A percentile compares a stretch with the other conserved stretches of the same genome.
Conservation (phyloP, 1,284 basidiomycete species). For the Boletus semigastroideus region DNA sequence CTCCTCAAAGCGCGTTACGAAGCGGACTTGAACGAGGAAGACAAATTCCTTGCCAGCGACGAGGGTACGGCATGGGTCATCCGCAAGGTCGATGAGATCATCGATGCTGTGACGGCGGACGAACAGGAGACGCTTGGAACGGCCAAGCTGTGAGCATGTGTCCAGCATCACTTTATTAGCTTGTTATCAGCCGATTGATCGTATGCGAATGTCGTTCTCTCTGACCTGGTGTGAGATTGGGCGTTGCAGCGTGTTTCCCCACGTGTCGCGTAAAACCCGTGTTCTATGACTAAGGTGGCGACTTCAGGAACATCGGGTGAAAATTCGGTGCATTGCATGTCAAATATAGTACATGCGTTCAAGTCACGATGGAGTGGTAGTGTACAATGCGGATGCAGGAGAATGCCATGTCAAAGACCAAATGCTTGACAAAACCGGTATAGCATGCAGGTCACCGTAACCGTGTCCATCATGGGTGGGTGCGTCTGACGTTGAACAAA, state of each 20-base stretch:
- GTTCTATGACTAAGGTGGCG: conserved; percentile 26
- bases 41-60: conserved; percentile 85
- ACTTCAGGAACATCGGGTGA: conserved; percentile 21
- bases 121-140: conserved; percentile 40
- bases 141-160: conserved; percentile 58
- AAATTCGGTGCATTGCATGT: conserved; percentile 29
- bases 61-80: conserved; percentile 94
- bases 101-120: conserved; percentile 64
- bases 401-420: conserved; percentile 50
- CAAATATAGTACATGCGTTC: conserved; percentile 35
- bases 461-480: conserved; percentile 83
- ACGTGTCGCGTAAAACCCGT: conserved; percentile 35
- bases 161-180: conserved; percentile 20
- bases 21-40: conserved; percentile 65
- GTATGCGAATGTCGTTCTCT: conserved; percentile 20
- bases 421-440: conserved; percentile 73
- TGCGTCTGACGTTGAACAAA: conserved; percentile 55
- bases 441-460: conserved; percentile 78
- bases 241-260: conserved; percentile 34
- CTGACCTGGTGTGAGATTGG: conserved; percentile 19
- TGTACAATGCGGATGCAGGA: conserved; percentile 35
- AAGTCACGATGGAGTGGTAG: conserved; percentile 30
- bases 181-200: conserved; percentile 35
- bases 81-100: conserved; percentile 79
- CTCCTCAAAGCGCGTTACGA: conserved; percentile 79